phyloP scores from a whole-genome alignment of 2,329 filamentous ascomycete genomes.

The Claviceps pazoutovae region DNA sequence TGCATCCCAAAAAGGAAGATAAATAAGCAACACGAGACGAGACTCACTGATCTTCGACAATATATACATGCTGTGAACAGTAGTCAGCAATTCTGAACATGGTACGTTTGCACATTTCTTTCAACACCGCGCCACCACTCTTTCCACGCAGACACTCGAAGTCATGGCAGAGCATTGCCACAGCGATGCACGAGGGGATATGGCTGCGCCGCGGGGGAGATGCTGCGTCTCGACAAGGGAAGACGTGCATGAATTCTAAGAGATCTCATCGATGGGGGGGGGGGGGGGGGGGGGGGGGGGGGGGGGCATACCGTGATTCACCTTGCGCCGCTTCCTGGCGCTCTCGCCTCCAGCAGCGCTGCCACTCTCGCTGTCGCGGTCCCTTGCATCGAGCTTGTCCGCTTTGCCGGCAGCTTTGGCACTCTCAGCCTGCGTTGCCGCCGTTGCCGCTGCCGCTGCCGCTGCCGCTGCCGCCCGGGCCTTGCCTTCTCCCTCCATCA shows the following conservation, averaged over 20 bases:
- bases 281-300: slow-evolving; percentile 13
- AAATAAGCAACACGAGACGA: too few relatives aligned
- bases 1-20: background rate
- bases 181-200: background rate
- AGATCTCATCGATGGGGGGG: background rate
- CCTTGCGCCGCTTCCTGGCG: slow-evolving; percentile 76
- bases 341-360: slow-evolving; percentile 28
- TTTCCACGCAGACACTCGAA: background rate
- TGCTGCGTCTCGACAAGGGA: background rate
- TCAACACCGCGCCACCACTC: too few relatives aligned
- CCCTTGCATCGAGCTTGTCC: slow-evolving; percentile 7
- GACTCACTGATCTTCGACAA: slow-evolving; percentile 78
- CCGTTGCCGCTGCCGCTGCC: background rate
- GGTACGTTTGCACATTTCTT: background rate
- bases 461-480: slow-evolving; percentile 6
- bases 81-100: background rate
- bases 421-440: slow-evolving; percentile 6
- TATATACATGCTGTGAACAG: slow-evolving; percentile 59
- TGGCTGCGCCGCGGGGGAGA: background rate
- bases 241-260: background rate
- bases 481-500: slow-evolving; percentile 19
- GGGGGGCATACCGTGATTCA: slow-evolving; percentile 62
- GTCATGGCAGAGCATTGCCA: background rate
- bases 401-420: slow-evolving; percentile 14
- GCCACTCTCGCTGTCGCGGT: background rate